phyloP scores from a whole-genome alignment of 352 stramenopile genomes.

The Vaucheria bursata region DNA sequence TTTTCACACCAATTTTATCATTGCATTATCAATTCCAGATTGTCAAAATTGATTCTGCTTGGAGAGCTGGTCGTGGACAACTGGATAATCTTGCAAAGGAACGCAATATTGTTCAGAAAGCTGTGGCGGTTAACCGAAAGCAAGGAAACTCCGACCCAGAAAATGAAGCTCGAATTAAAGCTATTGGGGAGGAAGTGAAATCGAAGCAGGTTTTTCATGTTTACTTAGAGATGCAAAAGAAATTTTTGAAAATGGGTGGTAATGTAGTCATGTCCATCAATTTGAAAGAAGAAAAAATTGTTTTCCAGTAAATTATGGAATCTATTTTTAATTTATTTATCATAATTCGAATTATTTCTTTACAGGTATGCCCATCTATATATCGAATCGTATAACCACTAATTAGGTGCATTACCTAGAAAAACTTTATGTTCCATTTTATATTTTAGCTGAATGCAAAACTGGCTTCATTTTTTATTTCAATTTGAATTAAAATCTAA shows the following conservation, averaged over 20 bases:
- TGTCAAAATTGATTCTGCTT: constrained; percentile 27
- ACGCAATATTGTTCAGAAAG: constrained; percentile 51
- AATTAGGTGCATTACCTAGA: too few species aligned
- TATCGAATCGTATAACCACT: too few species aligned
- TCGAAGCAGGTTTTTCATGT: constrained; percentile 7
- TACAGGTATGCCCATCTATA: too few species aligned
- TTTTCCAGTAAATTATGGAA: too few species aligned
- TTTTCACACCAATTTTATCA: constrained; percentile 42
- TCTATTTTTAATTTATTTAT: background rate
- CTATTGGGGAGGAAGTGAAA: constrained; percentile 58
- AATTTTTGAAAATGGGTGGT: too few species aligned
- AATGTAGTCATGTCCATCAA: too few species aligned
- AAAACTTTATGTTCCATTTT: too few species aligned
- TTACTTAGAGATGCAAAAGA: too few species aligned
- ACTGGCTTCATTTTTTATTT: too few species aligned
- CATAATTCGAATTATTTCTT: too few species aligned
- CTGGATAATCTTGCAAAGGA: constrained; percentile 58
- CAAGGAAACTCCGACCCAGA: constrained; percentile 39
- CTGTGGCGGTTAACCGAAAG: constrained; percentile 50
- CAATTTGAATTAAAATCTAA: background rate
- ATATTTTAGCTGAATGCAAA: too few species aligned
- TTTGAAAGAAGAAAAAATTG: too few species aligned
- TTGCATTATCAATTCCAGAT: background rate
- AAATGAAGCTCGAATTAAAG: constrained; percentile 63
- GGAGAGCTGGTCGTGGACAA: constrained; percentile 42